Base-by-base conservation (phyloP, 1,284 basidiomycete genomes). In the Trametes sp. region DNA sequence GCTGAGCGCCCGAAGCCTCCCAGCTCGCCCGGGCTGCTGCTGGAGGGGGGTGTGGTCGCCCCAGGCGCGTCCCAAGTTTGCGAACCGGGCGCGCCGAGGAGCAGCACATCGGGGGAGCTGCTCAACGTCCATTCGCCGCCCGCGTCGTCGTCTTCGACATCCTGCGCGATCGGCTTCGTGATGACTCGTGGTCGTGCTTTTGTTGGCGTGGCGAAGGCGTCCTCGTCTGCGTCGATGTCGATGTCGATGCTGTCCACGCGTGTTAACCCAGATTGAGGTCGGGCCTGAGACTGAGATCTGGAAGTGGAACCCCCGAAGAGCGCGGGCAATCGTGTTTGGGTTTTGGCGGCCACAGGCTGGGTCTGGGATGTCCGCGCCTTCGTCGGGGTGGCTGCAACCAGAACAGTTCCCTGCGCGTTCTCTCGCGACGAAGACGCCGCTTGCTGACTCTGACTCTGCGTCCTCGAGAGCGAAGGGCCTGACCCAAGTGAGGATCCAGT, bases 351-450 rank as follows among this genome's bases (percentile, higher is more conserved):
- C 49, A 61, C 64, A 8, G 59, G 61, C 24, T 64, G 64, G 23
- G 38, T 36, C 31, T 28, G 52, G 21, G 35, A 35, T 10, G 42
- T 52, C 16, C 60, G 59, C 53, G 75, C 72, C 69, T 87, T 88
- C 29, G 78, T 77, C 7, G 87, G 87, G 10, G 87, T 89, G 8
- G 85, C 84, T 11, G 81, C 82, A 14, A 89, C 87, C 21, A 89
- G 78, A 8, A 82, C 84, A 8, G 83, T 76, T 3, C 82, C 85
- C 38, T 73, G 62, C 21, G 61, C 41, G 31, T 66, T 67, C 51
- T 46, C 52, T 23, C 33, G 51, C 41, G 29, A 51, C 50, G 49
- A 54, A 35, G 62, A 45, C 35, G 49, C 54, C 48, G 23, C 24
- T 23, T 51, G 53, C 28, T 31, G 54, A 41, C 35, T 41, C 65